Conservation (phyloP, 129 eudicot genomes). For the Saposhnikovia divaricata region DNA sequence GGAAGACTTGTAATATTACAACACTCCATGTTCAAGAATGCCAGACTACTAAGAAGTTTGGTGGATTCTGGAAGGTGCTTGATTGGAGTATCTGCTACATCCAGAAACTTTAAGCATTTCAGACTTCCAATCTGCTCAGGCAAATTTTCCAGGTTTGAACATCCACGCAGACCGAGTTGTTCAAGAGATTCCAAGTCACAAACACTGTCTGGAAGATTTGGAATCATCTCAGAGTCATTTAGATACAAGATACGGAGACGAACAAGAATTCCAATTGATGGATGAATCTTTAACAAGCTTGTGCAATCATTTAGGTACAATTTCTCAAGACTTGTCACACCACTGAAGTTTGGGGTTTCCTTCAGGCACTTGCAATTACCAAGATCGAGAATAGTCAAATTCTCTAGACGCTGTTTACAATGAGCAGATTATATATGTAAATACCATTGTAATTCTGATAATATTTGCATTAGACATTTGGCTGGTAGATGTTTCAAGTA, state of each 20-base stretch:
- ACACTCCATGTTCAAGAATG: background rate
- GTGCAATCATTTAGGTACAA: background rate
- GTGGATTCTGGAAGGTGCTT: background rate
- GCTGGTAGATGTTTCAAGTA: too few relatives aligned
- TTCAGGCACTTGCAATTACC: background rate
- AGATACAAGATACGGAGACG: background rate
- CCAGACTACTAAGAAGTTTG: constrained; percentile 10
- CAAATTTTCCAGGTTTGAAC: background rate
- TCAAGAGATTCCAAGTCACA: background rate
- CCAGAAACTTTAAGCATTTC: background rate
- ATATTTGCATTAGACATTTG: background rate
- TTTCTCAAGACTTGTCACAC: background rate
- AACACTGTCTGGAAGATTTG: constrained; percentile 11
- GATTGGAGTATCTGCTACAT: background rate
- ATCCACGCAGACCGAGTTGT: background rate
- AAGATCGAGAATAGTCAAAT: background rate
- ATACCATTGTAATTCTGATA: too few relatives aligned
- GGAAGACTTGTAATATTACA: constrained; percentile 15
- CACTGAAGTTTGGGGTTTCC: background rate
- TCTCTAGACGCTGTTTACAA: background rate
- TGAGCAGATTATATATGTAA: background rate
- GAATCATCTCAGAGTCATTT: background rate
- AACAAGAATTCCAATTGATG: background rate
- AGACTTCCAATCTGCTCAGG: background rate
- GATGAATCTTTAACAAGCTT: background rate